Conservation (phyloP, 805 yeast species). For the Kodamaea jinghongensis region DNA sequence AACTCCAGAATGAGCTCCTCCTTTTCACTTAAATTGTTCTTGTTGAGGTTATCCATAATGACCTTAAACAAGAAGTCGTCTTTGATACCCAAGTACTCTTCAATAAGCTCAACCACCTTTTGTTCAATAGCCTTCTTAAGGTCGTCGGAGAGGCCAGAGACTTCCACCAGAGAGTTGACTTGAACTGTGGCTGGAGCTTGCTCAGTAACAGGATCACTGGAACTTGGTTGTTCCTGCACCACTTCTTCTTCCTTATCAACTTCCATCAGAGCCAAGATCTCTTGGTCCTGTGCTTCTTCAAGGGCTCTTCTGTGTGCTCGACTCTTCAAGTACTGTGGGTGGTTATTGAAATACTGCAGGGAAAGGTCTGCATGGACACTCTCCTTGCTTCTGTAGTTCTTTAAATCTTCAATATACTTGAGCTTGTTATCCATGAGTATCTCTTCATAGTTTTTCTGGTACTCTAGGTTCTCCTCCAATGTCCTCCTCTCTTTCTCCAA, state of each 20-base stretch:
- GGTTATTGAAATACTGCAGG: constrained; percentile 37
- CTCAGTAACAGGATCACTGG: too few relatives aligned
- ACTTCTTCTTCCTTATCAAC: constrained; percentile 8
- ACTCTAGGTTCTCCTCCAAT: constrained; percentile 20
- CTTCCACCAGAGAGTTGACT: neutral
- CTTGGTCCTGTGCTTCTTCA: constrained; percentile 45
- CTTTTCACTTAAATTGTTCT: constrained; percentile 28
- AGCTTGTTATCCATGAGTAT: constrained; percentile 36
- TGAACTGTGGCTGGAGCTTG: too few relatives aligned
- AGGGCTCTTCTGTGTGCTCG: constrained; percentile 33
- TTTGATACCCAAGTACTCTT: constrained; percentile 50
- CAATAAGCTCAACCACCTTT: constrained; percentile 43
- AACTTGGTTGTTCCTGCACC: constrained; percentile 1
- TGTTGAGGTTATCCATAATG: constrained; percentile 37
- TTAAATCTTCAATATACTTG: constrained; percentile 32
- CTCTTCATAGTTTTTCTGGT: constrained; percentile 33
- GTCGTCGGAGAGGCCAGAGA: constrained; percentile 10
- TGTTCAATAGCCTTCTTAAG: constrained; percentile 23
- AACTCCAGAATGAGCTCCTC: constrained; percentile 43
- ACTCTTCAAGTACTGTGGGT: constrained; percentile 41
- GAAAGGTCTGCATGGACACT: neutral
- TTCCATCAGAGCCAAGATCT: constrained; percentile 26
- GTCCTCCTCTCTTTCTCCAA: constrained; percentile 19
- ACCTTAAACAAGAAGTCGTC: constrained; percentile 51
- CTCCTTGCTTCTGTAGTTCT: constrained; percentile 7